Evolutionary conservation across 257 asterid genomes (phyloP), one percentile per base, ranked within the genome.

Genomic region (Scutellaria galericulata): DNA sequence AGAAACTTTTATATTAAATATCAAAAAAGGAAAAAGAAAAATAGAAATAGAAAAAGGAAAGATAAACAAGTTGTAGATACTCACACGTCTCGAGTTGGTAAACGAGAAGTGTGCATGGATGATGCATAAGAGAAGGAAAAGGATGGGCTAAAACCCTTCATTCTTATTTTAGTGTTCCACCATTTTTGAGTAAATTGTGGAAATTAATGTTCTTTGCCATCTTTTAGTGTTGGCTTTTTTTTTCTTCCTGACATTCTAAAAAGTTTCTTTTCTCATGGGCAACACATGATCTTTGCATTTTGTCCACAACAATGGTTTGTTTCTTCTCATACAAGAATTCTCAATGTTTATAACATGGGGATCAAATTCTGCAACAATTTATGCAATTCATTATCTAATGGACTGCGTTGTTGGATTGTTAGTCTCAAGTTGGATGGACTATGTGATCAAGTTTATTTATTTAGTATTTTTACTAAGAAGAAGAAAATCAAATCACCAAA

Each of bases 181-280:
- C 39, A 35, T 24, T 56, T 65, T 66, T 0, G 54, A 56, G 73
- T 35, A 65, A 74, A 65, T 56, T 74, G 68, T 66, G 73, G 73
- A 56, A 45, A 74, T 66, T 61, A 65, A 55, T 58, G 48, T 13
- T 27, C 46, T 66, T 75, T 75, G 60, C 73, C 78, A 56, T 65
- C 53, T 35, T 56, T 65, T 24, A 18, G 66, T 5, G 46, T 57
- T 66, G 3, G 14, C 39, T 55, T 64, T 54, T 48, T 24, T 24
- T 24, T 24, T 13, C n/a, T 48, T 67, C 44, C n/a, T 7, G 13
- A 1, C 10, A 31, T 54, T 20, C 2, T 7, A 3, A 15, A 39
- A 48, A 48, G 3, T 35, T 45, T 37, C 60, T 10, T 61, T 61
- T 71, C 48, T 15, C 42, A 48, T 48, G 76, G n/a, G 13, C 48